Evolutionary conservation across 2,329 filamentous ascomycete genomes (phyloP), one percentile per base, ranked within the genome.

Genomic region (Raffaelea albimanens): DNA sequence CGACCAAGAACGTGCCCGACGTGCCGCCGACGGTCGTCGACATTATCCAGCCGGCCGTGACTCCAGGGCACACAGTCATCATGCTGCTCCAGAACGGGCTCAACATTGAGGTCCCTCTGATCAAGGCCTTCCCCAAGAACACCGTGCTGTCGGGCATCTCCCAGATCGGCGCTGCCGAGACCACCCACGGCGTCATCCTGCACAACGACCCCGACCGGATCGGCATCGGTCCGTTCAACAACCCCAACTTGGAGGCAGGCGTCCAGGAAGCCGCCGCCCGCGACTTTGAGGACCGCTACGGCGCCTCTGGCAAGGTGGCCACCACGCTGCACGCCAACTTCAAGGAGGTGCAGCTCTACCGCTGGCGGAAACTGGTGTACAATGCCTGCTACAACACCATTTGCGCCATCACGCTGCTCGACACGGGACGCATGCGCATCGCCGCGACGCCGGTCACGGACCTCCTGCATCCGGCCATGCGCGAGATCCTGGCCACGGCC

Each of bases 401-500:
- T 16, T 38, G 34, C 14, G 34, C 34, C 34, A 38, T 38, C 14
- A 38, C 34, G 7, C 14, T 16, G 18, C 34, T 38, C 7, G 34
- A 38, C 34, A 38, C 34, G 14, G 34, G 34, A 38, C 34, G 34
- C 5, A 38, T 38, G 34, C 34, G 34, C 34, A 38, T 38, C 14
- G 34, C 34, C 7, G 34, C 34, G 34, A 10, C 18, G 14, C 34
- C 34, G 8, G 34, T 38, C 7, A 38, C 13, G 14, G 34, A 38
- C 18, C 34, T 38, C 8, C 18, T 38, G 34, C 34, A n/a, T 8
- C 76, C 75, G 2, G 68, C 69, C 0, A 80, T 80, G 74, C 52
- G 59, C 33, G 73, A 77, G 58, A 70, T 77, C 25, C 60, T 64
- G 4, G 65, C 68, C 1, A 68, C 67, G 40, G 72, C 70, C 9